Evolutionary conservation across 352 stramenopile species (phyloP), one percentile per base, ranked within the genome.

Genomic region (Pythium grandisporangium): DNA sequence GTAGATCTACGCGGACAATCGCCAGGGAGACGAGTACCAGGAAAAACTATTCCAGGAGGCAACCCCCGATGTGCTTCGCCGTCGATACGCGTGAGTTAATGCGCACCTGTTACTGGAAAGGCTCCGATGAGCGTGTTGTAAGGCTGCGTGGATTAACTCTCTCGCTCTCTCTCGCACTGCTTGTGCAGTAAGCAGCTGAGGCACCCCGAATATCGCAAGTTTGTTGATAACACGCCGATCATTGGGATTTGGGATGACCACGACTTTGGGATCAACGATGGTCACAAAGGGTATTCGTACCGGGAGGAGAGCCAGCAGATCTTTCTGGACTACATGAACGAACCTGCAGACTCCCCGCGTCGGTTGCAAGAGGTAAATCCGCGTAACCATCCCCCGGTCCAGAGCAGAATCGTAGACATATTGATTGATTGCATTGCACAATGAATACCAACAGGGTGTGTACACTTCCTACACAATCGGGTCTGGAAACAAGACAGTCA

Each of bases 241-340:
- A 86, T 93, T 32, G 80, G 72, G n/a, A 86, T 88, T 45, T 93
- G 80, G 80, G 77, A 96, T 51, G 84, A 96, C 58, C 83, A 95
- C 48, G 84, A 96, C 53, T 96, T 89, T 43, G 84, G 84, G n/a
- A 86, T 89, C 37, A 96, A 95, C 49, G 82, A 96, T 41, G 80
- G 70, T 8, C 61, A 80, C 55, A 93, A 87, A 30, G 50, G 62
- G 4, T 96, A 76, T 49, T 55, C 57, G 30, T 66, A 89, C 48
- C 76, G 78, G 6, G 61, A 78, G 19, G 60, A 88, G 43, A 93
- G 78, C 40, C 80, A 95, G 48, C 67, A 86, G 42, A 61, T 85
- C 10, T 95, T 95, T 45, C 48, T 93, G 30, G 76, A 93, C 49
- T 95, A 91, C 30, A 75, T 95, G 24, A 54, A 74, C 32, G 84